phyloP scores from a whole-genome alignment of 1,284 basidiomycete species.

The Xerocomus amazonicus region DNA sequence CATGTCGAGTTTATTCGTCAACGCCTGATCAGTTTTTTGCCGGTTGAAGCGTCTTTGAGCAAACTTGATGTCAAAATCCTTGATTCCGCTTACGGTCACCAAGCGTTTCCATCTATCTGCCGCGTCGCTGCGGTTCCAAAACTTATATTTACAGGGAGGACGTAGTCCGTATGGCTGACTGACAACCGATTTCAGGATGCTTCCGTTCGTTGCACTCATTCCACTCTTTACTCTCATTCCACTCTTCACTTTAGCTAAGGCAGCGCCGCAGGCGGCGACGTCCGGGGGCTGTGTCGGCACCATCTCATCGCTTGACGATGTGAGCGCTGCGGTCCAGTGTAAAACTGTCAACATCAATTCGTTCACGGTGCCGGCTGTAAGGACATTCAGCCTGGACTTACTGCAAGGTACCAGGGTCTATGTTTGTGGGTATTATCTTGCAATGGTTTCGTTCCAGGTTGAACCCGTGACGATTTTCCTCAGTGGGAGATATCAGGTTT shows the following conservation, averaged over 20 bases:
- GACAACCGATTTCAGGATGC: slow-evolving; percentile 14
- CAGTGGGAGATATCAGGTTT: slow-evolving; percentile 47
- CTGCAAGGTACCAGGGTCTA: slow-evolving; percentile 43
- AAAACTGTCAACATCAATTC: slow-evolving; percentile 36
- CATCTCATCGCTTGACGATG: slow-evolving; percentile 35
- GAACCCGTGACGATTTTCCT: not conserved
- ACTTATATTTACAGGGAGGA: slow-evolving; percentile 1
- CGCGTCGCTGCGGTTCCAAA: not conserved
- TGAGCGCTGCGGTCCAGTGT: slow-evolving; percentile 31
- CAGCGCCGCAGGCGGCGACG: slow-evolving; percentile 13
- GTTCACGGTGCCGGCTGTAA: slow-evolving; percentile 44
- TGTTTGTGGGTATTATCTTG: slow-evolving; percentile 19
- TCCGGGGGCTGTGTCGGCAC: slow-evolving; percentile 27
- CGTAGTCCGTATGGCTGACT: not conserved
- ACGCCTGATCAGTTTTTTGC: not conserved
- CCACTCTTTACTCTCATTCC: slow-evolving; percentile 23
- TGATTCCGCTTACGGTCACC: not conserved
- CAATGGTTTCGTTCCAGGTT: not conserved
- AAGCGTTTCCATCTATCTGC: not conserved
- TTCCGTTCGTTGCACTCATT: slow-evolving; percentile 10
- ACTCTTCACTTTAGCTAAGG: slow-evolving; percentile 18
- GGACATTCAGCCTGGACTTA: slow-evolving; percentile 39
- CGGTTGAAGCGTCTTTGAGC: not conserved
- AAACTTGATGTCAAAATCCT: not conserved
- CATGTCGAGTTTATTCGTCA: not conserved